Percentiles rank a stretch among this genome's conserved stretches.
phyloP scores from a whole-genome alignment of 192 early-diverging fungal genomes.

The Podila clonocystis region DNA sequence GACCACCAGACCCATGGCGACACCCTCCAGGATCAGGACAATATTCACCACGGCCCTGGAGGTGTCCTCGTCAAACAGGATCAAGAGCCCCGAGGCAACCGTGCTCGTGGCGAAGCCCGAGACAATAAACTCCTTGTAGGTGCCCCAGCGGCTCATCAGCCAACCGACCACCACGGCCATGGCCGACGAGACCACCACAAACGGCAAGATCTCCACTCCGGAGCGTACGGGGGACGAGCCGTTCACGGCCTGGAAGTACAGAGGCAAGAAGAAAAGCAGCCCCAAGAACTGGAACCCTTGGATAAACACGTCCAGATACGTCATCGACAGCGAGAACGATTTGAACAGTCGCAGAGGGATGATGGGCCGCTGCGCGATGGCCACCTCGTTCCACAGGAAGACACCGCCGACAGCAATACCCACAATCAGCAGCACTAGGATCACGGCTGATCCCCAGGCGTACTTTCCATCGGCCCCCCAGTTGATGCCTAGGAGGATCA shows the following conservation, averaged over 20 bases:
- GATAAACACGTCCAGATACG: constrained; percentile 69
- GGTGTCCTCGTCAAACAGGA: constrained; percentile 40
- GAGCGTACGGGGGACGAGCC: constrained; percentile 75
- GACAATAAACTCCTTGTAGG: constrained; percentile 50
- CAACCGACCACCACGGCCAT: constrained; percentile 20
- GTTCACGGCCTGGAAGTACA: constrained; percentile 86
- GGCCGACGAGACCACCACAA: constrained; percentile 58
- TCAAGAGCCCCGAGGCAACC: constrained; percentile 12
- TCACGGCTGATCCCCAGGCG: constrained; percentile 69
- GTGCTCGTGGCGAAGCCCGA: constrained; percentile 17
- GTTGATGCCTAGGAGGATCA: constrained; percentile 76
- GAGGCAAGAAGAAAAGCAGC: constrained; percentile 76
- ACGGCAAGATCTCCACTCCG: constrained; percentile 79
- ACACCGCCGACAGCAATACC: constrained; percentile 60
- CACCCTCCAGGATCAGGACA: constrained; percentile 16
- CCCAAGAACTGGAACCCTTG: constrained; percentile 69
- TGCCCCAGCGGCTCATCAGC: constrained; percentile 46
- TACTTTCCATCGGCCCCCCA: constrained; percentile 73
- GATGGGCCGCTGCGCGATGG: constrained; percentile 79
- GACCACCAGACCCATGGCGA: constrained; percentile 40
- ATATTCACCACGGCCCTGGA: constrained; percentile 23
- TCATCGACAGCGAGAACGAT: constrained; percentile 67
- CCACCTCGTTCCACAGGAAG: constrained; percentile 75
- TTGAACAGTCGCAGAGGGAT: constrained; percentile 73
- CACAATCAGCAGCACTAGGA: constrained; percentile 66